A percentile compares a stretch with the other conserved stretches of the same genome.
phyloP scores from a whole-genome alignment of 805 yeast genomes.

The Sporopachydermia lactativora region DNA sequence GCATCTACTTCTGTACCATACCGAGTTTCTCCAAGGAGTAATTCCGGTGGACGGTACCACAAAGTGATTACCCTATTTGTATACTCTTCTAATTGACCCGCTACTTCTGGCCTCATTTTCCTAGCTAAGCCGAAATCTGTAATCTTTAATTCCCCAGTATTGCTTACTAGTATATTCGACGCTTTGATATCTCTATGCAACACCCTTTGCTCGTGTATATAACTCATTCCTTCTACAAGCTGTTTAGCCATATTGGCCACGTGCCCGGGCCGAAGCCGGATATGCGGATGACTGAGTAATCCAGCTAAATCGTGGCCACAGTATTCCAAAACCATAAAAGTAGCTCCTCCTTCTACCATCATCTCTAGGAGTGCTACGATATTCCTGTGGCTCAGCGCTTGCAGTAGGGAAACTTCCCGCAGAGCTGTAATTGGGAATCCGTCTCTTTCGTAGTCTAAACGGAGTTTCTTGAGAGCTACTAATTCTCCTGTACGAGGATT shows the following conservation, averaged over 20 bases:
- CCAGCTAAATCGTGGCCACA: constrained; percentile 92
- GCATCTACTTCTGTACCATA: constrained; percentile 87
- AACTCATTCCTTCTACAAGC: constrained; percentile 50
- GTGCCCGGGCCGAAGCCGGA: constrained; percentile 46
- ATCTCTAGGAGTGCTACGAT: constrained; percentile 76
- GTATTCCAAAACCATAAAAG: constrained; percentile 87
- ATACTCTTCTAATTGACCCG: constrained; percentile 55
- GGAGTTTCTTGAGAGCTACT: constrained; percentile 77
- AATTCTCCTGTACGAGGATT: constrained; percentile 51
- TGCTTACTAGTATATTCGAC: constrained; percentile 56
- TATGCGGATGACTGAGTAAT: constrained; percentile 59
- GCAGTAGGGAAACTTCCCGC: constrained; percentile 78
- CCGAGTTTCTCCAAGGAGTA: constrained; percentile 77
- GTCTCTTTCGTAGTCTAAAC: constrained; percentile 81
- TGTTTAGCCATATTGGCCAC: constrained; percentile 55
- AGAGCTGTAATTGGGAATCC: constrained; percentile 95
- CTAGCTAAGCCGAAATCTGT: constrained; percentile 80
- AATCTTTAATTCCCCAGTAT: constrained; percentile 47
- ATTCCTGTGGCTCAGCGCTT: constrained; percentile 68
- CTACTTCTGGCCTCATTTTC: constrained; percentile 44
- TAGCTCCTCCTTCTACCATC: constrained; percentile 63
- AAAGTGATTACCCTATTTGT: constrained; percentile 91
- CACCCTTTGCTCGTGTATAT: constrained; percentile 52
- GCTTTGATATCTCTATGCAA: constrained; percentile 78
- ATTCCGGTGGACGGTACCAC: constrained; percentile 97